Percentiles rank a stretch among this genome's conserved stretches.
Conservation (phyloP, 2,329 filamentous ascomycete species). For the Eutypella sp. region DNA sequence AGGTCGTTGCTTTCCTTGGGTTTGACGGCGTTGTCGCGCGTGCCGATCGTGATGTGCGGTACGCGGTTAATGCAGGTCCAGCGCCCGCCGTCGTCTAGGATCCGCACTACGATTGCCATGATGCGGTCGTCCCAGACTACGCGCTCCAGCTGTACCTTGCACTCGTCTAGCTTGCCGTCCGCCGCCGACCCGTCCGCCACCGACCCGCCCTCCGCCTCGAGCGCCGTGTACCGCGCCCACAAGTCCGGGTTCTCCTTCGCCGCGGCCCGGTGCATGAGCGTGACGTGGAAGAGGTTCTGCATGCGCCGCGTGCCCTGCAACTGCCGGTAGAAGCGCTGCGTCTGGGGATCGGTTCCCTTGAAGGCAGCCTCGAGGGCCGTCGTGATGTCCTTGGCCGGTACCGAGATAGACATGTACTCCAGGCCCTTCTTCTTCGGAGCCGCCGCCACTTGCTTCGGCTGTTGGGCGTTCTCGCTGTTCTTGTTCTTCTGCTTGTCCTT, state of each 20-base stretch:
- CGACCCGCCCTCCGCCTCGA: conserved; percentile 36
- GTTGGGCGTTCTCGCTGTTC: too few relatives aligned
- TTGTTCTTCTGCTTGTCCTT: conserved; percentile 39
- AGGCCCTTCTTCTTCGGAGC: conserved; percentile 40
- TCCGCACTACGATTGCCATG: conserved; percentile 85
- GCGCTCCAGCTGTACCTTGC: conserved; percentile 59
- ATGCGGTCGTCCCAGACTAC: conserved; percentile 81
- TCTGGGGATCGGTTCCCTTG: conserved; percentile 42
- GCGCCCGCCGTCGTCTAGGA: conserved; percentile 50
- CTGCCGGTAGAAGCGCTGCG: conserved; percentile 67
- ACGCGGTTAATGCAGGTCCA: conserved; percentile 73
- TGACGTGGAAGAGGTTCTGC: conserved; percentile 88
- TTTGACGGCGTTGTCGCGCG: conserved; percentile 68
- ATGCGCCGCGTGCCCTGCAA: conserved; percentile 70
- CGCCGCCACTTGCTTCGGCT: conserved; percentile 21
- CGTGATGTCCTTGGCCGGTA: conserved; percentile 38
- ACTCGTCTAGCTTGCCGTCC: conserved; percentile 54
- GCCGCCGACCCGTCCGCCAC: conserved; percentile 29
- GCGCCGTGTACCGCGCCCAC: conserved; percentile 68
- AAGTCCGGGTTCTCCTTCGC: conserved; percentile 58
- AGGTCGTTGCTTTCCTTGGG: conserved; percentile 92
- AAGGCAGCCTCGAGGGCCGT: conserved; percentile 68
- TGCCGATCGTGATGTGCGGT: conserved; percentile 88
- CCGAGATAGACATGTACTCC: conserved; percentile 53
- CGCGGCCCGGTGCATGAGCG: conserved; percentile 75